These are phyloP conservation scores for Nadsonia fulvescens DNA, from an alignment of 805 yeast species.

Conservation along the genomic window DNA sequence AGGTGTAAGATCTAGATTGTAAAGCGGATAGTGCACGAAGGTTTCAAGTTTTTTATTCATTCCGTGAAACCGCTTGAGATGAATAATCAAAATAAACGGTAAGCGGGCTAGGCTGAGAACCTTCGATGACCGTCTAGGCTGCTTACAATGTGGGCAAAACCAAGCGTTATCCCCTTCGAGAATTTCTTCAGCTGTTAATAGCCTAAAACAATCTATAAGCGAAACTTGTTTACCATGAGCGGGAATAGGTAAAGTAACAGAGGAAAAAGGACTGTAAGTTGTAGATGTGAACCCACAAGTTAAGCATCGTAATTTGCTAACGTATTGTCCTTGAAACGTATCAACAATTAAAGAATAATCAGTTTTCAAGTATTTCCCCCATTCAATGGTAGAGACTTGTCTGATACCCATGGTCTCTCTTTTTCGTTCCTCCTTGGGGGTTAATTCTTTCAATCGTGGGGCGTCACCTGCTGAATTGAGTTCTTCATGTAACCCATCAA, in stretches of 20 bases:
- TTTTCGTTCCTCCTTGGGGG: slow-evolving; percentile 50
- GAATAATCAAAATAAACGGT: slow-evolving; percentile 66
- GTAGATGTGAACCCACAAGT: slow-evolving; percentile 65
- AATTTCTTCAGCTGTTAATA: slow-evolving; percentile 57
- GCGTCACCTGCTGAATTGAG: slow-evolving; percentile 46
- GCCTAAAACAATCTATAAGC: slow-evolving; percentile 52
- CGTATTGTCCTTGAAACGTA: slow-evolving; percentile 74
- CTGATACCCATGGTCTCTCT: slow-evolving; percentile 62
- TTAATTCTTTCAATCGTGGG: slow-evolving; percentile 37
- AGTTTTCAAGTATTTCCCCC: slow-evolving; percentile 72
- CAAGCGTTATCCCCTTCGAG: slow-evolving; percentile 68
- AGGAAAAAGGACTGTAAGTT: slow-evolving; percentile 68
- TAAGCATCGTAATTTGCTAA: slow-evolving; percentile 59
- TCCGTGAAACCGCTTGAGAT: slow-evolving; percentile 58
- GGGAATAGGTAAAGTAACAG: slow-evolving; percentile 67
- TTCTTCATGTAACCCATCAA: slow-evolving; percentile 73
- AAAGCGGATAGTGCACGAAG: slow-evolving; percentile 48
- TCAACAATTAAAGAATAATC: slow-evolving; percentile 70
- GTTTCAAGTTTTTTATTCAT: slow-evolving; percentile 38
- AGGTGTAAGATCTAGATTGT: slow-evolving; percentile 38
- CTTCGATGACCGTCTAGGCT: slow-evolving; percentile 46
- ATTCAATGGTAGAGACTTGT: slow-evolving; percentile 71
- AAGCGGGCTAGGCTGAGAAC: slow-evolving; percentile 54
- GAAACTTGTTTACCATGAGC: slow-evolving; percentile 19
- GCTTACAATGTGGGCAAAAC: slow-evolving; percentile 65